These are phyloP conservation scores for Dendrocalamus sinicus DNA, from an alignment of 176 grass and related monocot species.

Conservation along the genomic window DNA sequence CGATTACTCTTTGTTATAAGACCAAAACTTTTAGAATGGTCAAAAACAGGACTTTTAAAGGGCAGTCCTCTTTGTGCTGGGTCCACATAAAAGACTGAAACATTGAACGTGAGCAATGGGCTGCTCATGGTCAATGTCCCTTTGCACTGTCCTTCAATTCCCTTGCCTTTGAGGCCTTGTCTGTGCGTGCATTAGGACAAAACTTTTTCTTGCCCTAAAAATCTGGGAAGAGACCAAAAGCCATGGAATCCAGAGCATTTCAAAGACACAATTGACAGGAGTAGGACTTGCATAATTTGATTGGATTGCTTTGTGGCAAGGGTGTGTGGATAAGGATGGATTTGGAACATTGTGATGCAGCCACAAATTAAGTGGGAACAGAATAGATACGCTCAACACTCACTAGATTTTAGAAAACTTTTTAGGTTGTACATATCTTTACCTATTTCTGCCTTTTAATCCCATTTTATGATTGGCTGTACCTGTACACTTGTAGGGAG, in stretches of 20 bases:
- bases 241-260: conserved; percentile 9
- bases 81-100: neutral
- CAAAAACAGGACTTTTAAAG: neutral
- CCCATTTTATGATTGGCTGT: neutral
- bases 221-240: neutral
- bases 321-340: conserved; percentile 35
- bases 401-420: neutral
- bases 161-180: neutral
- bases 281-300: neutral
- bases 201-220: neutral
- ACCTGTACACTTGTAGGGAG: neutral
- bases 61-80: neutral
- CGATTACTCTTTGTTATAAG: no score
- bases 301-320: neutral
- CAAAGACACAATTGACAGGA: neutral
- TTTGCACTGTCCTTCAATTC: neutral
- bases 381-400: conserved; percentile 42
- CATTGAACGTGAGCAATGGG: neutral
- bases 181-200: neutral
- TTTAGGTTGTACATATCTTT: neutral
- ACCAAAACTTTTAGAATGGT: no score
- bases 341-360: conserved; percentile 21
- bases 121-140: neutral
- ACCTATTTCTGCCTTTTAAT: neutral
- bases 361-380: neutral